These are phyloP conservation scores for Candida corydali DNA, from an alignment of 805 yeast genomes.

Conservation along the genomic window DNA sequence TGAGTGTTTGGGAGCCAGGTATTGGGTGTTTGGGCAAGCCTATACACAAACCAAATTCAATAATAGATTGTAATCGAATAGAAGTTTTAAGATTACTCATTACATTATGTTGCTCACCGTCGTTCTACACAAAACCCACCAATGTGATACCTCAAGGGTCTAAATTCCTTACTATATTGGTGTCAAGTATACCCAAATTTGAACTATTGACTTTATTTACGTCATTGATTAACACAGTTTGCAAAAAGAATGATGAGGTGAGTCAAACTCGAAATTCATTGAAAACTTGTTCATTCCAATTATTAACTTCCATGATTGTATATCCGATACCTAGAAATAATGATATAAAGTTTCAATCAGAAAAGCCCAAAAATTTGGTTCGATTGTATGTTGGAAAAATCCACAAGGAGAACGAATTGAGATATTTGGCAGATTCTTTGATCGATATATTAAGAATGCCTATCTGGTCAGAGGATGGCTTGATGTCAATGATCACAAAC, in stretches of 20 bases:
- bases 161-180: conserved; percentile 54
- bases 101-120: conserved; percentile 54
- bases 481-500: conserved; percentile 7
- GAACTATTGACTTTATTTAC: conserved; percentile 53
- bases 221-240: conserved; percentile 62
- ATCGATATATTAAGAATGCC: conserved; percentile 47
- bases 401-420: conserved; percentile 51
- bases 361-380: conserved; percentile 44
- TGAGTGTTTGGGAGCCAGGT: conserved; percentile 74
- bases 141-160: conserved; percentile 51
- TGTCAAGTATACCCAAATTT: conserved; percentile 45
- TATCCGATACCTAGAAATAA: conserved; percentile 54
- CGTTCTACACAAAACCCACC: conserved; percentile 45
- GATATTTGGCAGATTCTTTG: conserved; percentile 45
- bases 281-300: conserved; percentile 55
- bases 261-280: conserved; percentile 42
- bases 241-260: conserved; percentile 40
- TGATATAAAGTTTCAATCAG: conserved; percentile 33
- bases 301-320: conserved; percentile 55
- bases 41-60: conserved; percentile 19
- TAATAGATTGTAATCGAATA: conserved; percentile 58
- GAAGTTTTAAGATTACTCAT: conserved; percentile 63
- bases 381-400: conserved; percentile 50
- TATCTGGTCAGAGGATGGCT: conserved; percentile 21
- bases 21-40: conserved; percentile 46